Evolutionary conservation across 176 grass and related monocot genomes (phyloP).

Genomic region (Oryza punctata): DNA sequence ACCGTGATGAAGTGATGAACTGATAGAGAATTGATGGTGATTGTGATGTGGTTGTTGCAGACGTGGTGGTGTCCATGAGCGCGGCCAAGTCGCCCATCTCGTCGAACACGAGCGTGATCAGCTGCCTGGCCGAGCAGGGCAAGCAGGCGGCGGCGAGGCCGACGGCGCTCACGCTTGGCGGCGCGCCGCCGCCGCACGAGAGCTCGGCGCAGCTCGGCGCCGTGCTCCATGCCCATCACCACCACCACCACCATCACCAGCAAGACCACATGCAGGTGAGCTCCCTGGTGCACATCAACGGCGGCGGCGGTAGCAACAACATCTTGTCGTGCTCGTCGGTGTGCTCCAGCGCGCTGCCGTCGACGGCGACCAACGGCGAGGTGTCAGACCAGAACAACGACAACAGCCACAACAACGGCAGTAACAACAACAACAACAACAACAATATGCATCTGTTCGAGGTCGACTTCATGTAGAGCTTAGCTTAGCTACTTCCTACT

Average conservation of each 20-base stretch:
- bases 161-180: slow-evolving; percentile 46
- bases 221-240: slow-evolving; percentile 40
- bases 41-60: background rate
- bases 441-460: slow-evolving; percentile 53
- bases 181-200: slow-evolving; percentile 22
- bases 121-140: slow-evolving; percentile 42
- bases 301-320: slow-evolving; percentile 8
- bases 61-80: background rate
- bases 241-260: slow-evolving; percentile 14
- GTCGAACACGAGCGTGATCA: slow-evolving; percentile 52
- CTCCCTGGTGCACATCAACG: slow-evolving; percentile 8
- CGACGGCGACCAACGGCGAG: slow-evolving; percentile 33
- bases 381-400: slow-evolving; percentile 43
- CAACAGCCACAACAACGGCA: background rate
- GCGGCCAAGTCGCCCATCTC: slow-evolving; percentile 54
- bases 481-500: background rate
- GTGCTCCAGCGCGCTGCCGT: slow-evolving; percentile 40
- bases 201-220: slow-evolving; percentile 21
- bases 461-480: slow-evolving; percentile 54
- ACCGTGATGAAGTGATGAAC: background rate
- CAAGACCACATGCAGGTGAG: slow-evolving; percentile 42
- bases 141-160: slow-evolving; percentile 39
- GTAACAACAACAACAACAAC: background rate
- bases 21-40: background rate
- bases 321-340: slow-evolving; percentile 53